These are phyloP conservation scores for Omphalea diandra DNA, from an alignment of 441 rosid genomes.

Conservation along the genomic window DNA sequence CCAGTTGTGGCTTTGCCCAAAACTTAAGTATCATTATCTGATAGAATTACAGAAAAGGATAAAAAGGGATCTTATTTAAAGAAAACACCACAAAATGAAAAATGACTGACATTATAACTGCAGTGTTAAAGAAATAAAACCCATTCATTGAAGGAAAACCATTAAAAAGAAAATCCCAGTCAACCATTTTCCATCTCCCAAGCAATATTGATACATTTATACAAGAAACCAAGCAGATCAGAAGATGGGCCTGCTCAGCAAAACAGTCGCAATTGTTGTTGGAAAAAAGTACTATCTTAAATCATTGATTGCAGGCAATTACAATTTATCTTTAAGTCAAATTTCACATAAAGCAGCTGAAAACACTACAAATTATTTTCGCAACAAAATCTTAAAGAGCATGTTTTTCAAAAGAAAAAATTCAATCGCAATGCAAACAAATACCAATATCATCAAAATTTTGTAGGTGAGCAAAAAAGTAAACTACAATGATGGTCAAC, in stretches of 20 bases:
- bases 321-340: no score
- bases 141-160: neutral
- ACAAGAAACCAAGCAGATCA: conserved; percentile 7
- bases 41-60: neutral
- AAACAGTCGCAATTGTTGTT: neutral
- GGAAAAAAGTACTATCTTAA: neutral
- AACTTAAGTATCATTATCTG: neutral
- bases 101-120: neutral
- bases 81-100: neutral
- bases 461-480: neutral
- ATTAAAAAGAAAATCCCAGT: neutral
- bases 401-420: neutral
- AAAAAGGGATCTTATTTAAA: neutral
- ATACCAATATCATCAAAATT: neutral
- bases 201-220: neutral
- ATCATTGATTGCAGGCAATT: no score
- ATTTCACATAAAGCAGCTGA: no score
- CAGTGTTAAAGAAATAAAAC: neutral
- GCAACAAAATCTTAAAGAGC: neutral
- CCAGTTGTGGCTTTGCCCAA: neutral
- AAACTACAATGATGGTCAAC: conserved; percentile 18
- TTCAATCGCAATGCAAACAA: neutral
- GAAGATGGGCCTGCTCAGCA: neutral
- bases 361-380: no score
- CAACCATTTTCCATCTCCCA: conserved; percentile 4